Evolutionary conservation across 2,329 filamentous ascomycete species (phyloP), one percentile per base, ranked within the genome.

Genomic region (Sclerotinia sclerotiorum): DNA sequence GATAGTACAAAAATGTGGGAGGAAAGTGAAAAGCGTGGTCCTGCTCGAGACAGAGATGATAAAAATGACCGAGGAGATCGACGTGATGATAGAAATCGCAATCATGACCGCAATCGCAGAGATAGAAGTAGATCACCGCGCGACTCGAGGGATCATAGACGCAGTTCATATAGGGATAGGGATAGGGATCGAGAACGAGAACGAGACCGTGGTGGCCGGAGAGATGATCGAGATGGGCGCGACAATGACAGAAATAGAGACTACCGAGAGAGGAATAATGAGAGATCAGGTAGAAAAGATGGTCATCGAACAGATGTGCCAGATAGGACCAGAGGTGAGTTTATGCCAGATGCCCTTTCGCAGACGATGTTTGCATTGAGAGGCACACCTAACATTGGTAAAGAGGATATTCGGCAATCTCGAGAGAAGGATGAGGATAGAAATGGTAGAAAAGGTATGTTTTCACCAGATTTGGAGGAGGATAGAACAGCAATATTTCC

Each of bases 1-100:
- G 87, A 89, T 73, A 87, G 84, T 77, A 84, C 84, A 63, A 82
- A 85, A 65, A 87, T 87, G 83, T 87, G 86, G 85, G 87, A 90
- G 70, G 83, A 85, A 54, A 79, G 71, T 44, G 75, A 76, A 63
- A 71, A 72, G 17, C 74, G 73, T 32, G 73, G 72, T 19, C 69
- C 69, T 44, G 73, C 67, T 65, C 61, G 80, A 77, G 76, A 82
- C 69, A 76, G 80, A 56, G 79, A 79, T 69, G 76, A 82, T 69
- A 76, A 80, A 54, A 78, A 78, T 69, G 60, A 74, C 69, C 75
- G 75, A 62, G 73, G 80, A 72, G 75, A 78, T 62, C 74, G 76
- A 54, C 78, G 76, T 39, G 76, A 77, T 11, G 77, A 79, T 61
- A 74, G 74, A 49, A 68, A 73, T 49, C 69, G 74, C 15, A 76